A percentile compares a stretch with the other conserved stretches of the same genome.
Evolutionary conservation across 306 rosid species (phyloP).

Genomic region (Hippophae rhamnoides): DNA sequence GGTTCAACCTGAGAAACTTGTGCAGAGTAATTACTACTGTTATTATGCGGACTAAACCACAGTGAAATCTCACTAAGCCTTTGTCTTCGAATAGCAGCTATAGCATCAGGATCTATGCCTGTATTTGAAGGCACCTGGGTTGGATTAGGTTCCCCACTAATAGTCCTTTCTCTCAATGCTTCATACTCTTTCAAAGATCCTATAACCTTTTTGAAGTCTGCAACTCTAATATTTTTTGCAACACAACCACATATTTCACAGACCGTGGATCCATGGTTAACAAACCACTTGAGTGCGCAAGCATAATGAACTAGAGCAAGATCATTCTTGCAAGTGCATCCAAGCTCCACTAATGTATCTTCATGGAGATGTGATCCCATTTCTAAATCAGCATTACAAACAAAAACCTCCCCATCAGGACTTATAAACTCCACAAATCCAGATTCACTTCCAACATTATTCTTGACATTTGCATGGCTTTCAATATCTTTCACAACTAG

Average conservation of each 20-base stretch:
- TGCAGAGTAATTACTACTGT: conserved; percentile 29
- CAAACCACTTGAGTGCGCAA: conserved; percentile 95
- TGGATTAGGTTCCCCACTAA: conserved; percentile 55
- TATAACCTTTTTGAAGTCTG: conserved; percentile 67
- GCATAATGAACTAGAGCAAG: conserved; percentile 89
- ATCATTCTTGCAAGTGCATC: conserved; percentile 92
- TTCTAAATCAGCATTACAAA: conserved; percentile 72
- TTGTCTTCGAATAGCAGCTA: conserved; percentile 90
- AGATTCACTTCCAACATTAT: conserved; percentile 32
- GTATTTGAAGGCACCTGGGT: conserved; percentile 30
- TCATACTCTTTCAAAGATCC: conserved; percentile 74
- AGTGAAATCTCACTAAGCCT: conserved; percentile 78
- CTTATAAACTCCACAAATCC: conserved; percentile 62
- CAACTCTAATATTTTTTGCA: conserved; percentile 63
- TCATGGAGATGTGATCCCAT: conserved; percentile 48
- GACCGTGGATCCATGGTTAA: conserved; percentile 83
- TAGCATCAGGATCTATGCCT: conserved; percentile 83
- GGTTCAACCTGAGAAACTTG: conserved; percentile 51
- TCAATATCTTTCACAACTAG: conserved; percentile 20
- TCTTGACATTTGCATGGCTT: conserved; percentile 15
- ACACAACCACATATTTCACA: conserved; percentile 83
- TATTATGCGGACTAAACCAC: conserved; percentile 80
- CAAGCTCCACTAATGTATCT: conserved; percentile 70
- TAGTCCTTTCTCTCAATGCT: conserved; percentile 79
- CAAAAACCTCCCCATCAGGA: conserved; percentile 83